Conservation (phyloP, 495 filamentous ascomycete species). For the Echria macrotheca region DNA sequence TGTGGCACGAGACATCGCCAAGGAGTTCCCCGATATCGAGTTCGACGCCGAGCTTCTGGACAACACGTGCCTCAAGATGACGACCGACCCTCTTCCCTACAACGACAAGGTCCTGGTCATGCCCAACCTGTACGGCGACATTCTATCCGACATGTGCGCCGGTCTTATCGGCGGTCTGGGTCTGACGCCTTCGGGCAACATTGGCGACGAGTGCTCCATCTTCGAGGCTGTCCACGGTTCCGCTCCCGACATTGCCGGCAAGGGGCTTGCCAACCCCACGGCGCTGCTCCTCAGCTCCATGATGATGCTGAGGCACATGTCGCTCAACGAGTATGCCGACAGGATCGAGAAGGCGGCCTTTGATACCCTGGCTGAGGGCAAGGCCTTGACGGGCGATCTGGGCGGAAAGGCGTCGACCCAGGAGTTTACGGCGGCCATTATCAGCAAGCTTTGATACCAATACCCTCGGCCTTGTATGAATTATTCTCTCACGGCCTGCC, state of each 20-base stretch:
- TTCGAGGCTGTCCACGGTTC: conserved; percentile 99
- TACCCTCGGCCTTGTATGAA: conserved; percentile 13
- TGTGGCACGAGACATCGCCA: conserved; percentile 73
- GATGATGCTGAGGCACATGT: conserved; percentile 99
- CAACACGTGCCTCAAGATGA: conserved; percentile 98
- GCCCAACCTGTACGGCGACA: conserved; percentile 99
- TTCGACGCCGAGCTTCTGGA: conserved; percentile 97
- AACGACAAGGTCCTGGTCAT: conserved; percentile 99
- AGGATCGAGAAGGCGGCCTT: conserved; percentile 93
- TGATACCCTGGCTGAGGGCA: conserved; percentile 89
- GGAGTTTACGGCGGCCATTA: conserved; percentile 89
- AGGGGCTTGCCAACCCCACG: conserved; percentile 91
- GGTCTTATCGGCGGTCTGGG: conserved; percentile 97
- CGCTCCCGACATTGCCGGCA: conserved; percentile 94
- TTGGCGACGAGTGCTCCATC: conserved; percentile 97
- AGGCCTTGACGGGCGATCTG: conserved; percentile 89
- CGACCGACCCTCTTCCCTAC: conserved; percentile 88
- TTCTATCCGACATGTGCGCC: conserved; percentile 98
- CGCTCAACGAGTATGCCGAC: conserved; percentile 73
- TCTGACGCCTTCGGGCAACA: conserved; percentile 95
- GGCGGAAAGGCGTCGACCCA: conserved; percentile 89
- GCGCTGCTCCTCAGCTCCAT: conserved; percentile 84
- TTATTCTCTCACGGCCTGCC: neutral
- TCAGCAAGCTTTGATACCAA: conserved; percentile 61
- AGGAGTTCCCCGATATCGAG: conserved; percentile 90